Evolutionary conservation across 2,329 filamentous ascomycete genomes (phyloP), one percentile per base, ranked within the genome.

Genomic region (Blastomyces gilchristii): DNA sequence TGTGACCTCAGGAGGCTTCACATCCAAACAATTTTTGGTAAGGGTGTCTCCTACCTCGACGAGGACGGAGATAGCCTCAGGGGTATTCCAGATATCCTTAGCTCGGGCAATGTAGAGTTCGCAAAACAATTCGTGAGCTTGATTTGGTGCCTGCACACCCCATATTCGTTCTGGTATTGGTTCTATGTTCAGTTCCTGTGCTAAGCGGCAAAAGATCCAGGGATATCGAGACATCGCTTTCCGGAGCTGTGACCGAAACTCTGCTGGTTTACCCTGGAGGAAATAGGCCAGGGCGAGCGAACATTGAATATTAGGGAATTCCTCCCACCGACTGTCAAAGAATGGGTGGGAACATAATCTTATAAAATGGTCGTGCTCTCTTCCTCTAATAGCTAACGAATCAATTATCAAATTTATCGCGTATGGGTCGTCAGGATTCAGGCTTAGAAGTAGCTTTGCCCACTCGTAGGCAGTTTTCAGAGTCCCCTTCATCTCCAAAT

Each of bases 401-500:
- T 97, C 93, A 58, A 96, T 84, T 66, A 91, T 83, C 62, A 96
- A 83, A 65, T 87, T 82, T 71, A 96, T 84, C 57, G 85, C 89
- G 70, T 96, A 97, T 0, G 91, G 91, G 71, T 99, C 94, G 3
- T 81, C 78, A 3, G 86, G 85, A 68, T 91, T 85, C 64, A 97
- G 76, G 63, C 87, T 84, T 39, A 95, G 81, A 11, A 97, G 79
- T 6, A 97, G 77, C 76, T 94, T 96, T 7, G 90, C 84, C 92
- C 94, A 99, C 75, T 97, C 94, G 58, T 96, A 85, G 0, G 91
- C 91, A 0, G 94, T 97, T 57, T 91, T 84, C 81, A 91, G 96
- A 0, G 93, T 97, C n/a, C 92, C 91, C 69, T 95, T 93, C 76
- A 91, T 87, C 18, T 91, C 83, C 28, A 99, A 80, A 67, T 90